Conservation (phyloP, 2,329 filamentous ascomycete species). For the Fusarium albosuccineum region DNA sequence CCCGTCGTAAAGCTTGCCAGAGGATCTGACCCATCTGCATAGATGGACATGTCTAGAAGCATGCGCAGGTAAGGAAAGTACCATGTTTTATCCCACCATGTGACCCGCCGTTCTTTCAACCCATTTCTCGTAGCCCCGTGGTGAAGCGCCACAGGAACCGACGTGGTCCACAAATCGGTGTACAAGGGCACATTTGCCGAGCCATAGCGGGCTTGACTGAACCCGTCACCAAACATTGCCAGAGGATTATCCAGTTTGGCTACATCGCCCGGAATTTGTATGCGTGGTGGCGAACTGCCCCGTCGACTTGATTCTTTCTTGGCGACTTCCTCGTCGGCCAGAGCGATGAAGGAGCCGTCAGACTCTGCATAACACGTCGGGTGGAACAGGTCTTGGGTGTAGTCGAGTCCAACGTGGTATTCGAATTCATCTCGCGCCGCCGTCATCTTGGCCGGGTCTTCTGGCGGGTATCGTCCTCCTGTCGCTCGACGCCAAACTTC, state of each 20-base stretch:
- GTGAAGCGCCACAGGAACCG: constrained; percentile 43
- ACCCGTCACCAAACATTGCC: constrained; percentile 13
- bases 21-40: constrained; percentile 26
- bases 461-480: constrained; percentile 19
- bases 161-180: constrained; percentile 42
- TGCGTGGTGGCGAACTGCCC: constrained; percentile 42
- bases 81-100: constrained; percentile 47
- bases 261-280: constrained; percentile 43
- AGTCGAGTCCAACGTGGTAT: constrained; percentile 48
- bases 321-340: constrained; percentile 29
- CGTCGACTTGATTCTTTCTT: constrained; percentile 27
- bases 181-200: constrained; percentile 44
- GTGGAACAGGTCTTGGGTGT: constrained; percentile 47
- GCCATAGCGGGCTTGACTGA: background rate
- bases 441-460: constrained; percentile 32
- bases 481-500: constrained; percentile 40
- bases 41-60: constrained; percentile 33
- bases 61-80: constrained; percentile 42
- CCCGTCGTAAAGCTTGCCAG: constrained; percentile 28
- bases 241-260: constrained; percentile 27
- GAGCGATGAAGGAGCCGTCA: constrained; percentile 43
- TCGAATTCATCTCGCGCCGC: constrained; percentile 40
- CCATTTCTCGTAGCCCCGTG: constrained; percentile 45
- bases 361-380: constrained; percentile 48
- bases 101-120: constrained; percentile 38